A percentile compares a stretch with the other conserved stretches of the same genome.
Conservation (phyloP, 2,329 filamentous ascomycete genomes). For the Sporothrix protearum region DNA sequence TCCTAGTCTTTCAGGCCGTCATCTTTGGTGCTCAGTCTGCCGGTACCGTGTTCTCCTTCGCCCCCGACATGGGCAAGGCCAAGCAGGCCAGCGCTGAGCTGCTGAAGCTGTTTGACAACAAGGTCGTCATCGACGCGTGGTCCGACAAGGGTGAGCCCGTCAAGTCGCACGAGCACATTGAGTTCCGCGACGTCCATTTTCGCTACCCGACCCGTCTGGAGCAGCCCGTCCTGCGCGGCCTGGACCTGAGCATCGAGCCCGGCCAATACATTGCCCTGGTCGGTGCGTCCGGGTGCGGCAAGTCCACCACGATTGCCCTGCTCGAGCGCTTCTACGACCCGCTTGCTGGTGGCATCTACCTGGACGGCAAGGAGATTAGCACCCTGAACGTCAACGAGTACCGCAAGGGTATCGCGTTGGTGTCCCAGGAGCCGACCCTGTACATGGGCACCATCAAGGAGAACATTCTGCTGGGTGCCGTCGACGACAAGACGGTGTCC, state of each 20-base stretch:
- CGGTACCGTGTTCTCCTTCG: conserved; percentile 83
- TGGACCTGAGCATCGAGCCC: conserved; percentile 69
- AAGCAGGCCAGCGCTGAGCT: conserved; percentile 77
- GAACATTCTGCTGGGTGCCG: conserved; percentile 78
- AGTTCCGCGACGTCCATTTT: conserved; percentile 92
- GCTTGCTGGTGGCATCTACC: conserved; percentile 69
- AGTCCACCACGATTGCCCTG: conserved; percentile 87
- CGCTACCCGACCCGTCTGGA: conserved; percentile 88
- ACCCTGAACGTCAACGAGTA: conserved; percentile 82
- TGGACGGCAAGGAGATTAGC: conserved; percentile 81
- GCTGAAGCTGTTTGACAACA: conserved; percentile 77
- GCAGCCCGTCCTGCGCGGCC: conserved; percentile 83
- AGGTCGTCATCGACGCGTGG: conserved; percentile 80
- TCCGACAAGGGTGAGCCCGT: conserved; percentile 63
- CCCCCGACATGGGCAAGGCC: conserved; percentile 89
- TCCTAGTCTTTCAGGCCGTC: conserved; percentile 81
- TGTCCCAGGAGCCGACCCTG: conserved; percentile 89
- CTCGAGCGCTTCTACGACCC: conserved; percentile 95
- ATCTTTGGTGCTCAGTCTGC: conserved; percentile 92
- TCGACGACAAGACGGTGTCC: conserved; percentile 57
- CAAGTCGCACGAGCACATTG: conserved; percentile 64
- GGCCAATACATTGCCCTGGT: conserved; percentile 87
- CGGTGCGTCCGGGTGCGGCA: conserved; percentile 90
- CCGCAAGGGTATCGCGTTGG: conserved; percentile 76
- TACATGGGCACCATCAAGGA: conserved; percentile 91